These are phyloP conservation scores for Cordyceps fumosorosea DNA, from an alignment of 2,329 filamentous ascomycete genomes.

Conservation along the genomic window DNA sequence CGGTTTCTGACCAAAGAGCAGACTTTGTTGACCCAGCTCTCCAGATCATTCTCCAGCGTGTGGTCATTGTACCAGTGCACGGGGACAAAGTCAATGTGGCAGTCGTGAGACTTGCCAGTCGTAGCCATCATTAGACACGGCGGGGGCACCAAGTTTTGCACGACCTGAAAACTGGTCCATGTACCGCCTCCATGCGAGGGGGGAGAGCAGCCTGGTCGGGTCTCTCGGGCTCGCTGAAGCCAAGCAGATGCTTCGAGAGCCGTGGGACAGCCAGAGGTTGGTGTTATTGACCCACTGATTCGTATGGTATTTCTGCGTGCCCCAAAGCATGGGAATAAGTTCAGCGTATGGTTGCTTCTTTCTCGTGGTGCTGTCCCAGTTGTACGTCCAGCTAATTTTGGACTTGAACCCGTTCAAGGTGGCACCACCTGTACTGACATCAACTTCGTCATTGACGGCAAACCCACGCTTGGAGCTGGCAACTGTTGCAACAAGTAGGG, in stretches of 20 bases:
- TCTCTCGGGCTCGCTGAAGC: conserved; percentile 22
- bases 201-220: conserved; percentile 22
- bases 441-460: conserved; percentile 32
- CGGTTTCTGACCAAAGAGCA: conserved; percentile 27
- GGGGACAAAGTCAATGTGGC: conserved; percentile 37
- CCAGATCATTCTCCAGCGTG: conserved; percentile 32
- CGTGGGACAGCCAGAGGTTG: conserved; percentile 13
- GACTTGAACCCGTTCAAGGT: conserved; percentile 3
- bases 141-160: conserved; percentile 38
- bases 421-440: conserved; percentile 18
- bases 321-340: conserved; percentile 21
- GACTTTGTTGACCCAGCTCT: conserved; percentile 33
- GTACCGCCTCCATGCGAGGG: conserved; percentile 31
- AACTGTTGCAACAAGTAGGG: conserved; percentile 38
- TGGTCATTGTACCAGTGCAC: conserved; percentile 41
- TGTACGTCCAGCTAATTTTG: conserved; percentile 17
- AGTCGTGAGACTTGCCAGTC: conserved; percentile 34
- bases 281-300: conserved; percentile 15
- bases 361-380: too few relatives aligned
- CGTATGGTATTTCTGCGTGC: conserved; percentile 14
- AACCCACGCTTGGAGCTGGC: conserved; percentile 43
- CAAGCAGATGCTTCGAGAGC: conserved; percentile 18
- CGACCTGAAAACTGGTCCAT: conserved; percentile 32
- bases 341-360: conserved; percentile 16
- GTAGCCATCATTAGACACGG: conserved; percentile 41